A percentile compares a stretch with the other conserved stretches of the same genome.
These are phyloP conservation scores for Pichia californica DNA, from an alignment of 805 yeast genomes.

Conservation along the genomic window DNA sequence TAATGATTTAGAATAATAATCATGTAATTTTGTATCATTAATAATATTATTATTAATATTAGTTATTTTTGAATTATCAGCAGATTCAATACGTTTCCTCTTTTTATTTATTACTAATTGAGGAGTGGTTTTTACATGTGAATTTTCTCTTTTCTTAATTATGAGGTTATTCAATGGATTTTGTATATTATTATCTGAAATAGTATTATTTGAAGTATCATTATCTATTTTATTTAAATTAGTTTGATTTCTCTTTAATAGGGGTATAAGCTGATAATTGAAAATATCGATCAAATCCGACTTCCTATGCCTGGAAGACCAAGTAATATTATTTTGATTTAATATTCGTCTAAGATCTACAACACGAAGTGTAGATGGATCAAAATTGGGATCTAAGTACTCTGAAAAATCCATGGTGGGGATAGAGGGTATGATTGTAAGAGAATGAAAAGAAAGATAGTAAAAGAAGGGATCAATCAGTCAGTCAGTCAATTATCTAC, in stretches of 20 bases:
- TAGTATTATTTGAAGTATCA: neutral
- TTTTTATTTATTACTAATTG: neutral
- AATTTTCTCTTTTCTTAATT: neutral
- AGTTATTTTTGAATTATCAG: neutral
- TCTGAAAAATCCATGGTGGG: neutral
- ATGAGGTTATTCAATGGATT: too few relatives aligned
- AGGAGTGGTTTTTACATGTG: too few relatives aligned
- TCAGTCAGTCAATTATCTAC: too few relatives aligned
- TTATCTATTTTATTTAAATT: too few relatives aligned
- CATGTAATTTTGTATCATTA: conserved; percentile 3
- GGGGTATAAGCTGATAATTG: conserved; percentile 8
- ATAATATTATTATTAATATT: neutral
- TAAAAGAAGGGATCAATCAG: too few relatives aligned
- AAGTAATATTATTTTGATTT: conserved; percentile 45
- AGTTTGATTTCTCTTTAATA: neutral
- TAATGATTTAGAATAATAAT: conserved; percentile 18
- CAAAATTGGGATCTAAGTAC: conserved; percentile 42
- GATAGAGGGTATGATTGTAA: neutral
- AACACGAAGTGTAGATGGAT: conserved; percentile 54
- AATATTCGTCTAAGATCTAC: conserved; percentile 61
- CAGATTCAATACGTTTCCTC: neutral
- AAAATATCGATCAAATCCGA: conserved; percentile 41
- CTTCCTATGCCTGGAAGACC: conserved; percentile 56
- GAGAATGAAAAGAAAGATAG: neutral
- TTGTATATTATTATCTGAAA: too few relatives aligned